Evolutionary conservation across 2,329 filamentous ascomycete genomes (phyloP).

Genomic region (Neopestalotiopsis rosae): DNA sequence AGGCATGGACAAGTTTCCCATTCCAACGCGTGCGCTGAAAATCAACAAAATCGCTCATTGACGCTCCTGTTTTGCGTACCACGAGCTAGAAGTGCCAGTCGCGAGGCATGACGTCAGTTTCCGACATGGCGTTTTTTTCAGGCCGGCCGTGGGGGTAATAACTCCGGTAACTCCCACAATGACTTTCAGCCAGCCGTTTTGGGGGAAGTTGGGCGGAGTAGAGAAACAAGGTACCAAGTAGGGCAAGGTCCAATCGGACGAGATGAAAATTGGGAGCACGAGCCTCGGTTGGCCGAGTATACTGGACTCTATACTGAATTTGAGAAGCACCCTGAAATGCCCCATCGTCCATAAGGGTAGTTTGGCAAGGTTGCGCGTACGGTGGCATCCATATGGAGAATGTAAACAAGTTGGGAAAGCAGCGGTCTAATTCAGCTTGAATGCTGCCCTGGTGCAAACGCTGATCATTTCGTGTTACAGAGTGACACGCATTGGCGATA

Average conservation of each 20-base stretch:
- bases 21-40: background rate
- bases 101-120: slow-evolving; percentile 7
- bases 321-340: background rate
- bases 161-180: background rate
- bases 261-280: background rate
- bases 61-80: background rate
- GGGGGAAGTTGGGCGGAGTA: background rate
- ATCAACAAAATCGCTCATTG: slow-evolving; percentile 4
- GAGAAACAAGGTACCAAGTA: too few species aligned
- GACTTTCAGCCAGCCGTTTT: background rate
- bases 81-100: background rate
- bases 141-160: background rate
- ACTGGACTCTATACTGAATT: background rate
- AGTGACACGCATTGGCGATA: background rate
- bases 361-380: background rate
- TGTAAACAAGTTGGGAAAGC: background rate
- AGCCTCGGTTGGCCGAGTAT: background rate
- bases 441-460: background rate
- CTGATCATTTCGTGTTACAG: slow-evolving; percentile 11
- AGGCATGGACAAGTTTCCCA: background rate
- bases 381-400: background rate
- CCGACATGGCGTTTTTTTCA: background rate
- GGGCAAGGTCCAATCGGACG: background rate
- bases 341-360: background rate
- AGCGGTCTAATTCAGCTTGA: slow-evolving; percentile 5